These are phyloP conservation scores for Thoreauomyces humboldtii DNA, from an alignment of 192 early-diverging fungal genomes.

Conservation along the genomic window DNA sequence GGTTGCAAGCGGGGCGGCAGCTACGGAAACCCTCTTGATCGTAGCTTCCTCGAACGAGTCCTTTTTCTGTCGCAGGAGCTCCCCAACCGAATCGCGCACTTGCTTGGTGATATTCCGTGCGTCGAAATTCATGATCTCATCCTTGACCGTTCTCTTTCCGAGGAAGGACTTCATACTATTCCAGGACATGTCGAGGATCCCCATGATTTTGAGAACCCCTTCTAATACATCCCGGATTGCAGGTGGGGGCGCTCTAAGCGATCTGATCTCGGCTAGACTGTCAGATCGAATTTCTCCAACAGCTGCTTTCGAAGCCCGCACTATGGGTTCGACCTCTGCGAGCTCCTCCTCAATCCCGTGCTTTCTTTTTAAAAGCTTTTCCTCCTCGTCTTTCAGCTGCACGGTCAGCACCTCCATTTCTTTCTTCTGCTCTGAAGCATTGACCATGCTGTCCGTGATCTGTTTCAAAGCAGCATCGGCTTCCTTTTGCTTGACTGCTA, in stretches of 20 bases:
- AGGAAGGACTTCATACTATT: conserved; percentile 68
- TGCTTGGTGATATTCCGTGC: conserved; percentile 47
- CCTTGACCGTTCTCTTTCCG: conserved; percentile 60
- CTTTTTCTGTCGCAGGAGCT: conserved; percentile 49
- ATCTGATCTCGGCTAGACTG: conserved; percentile 57
- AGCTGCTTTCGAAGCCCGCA: conserved; percentile 48
- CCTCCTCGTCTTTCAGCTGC: conserved; percentile 54
- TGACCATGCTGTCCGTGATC: conserved; percentile 63
- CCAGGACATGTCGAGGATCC: conserved; percentile 65
- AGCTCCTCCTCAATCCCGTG: conserved; percentile 55
- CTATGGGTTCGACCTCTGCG: conserved; percentile 55
- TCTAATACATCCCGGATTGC: conserved; percentile 64
- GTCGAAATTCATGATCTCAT: conserved; percentile 66
- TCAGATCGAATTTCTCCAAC: conserved; percentile 62
- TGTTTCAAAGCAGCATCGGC: conserved; percentile 58
- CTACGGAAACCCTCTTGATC: conserved; percentile 52
- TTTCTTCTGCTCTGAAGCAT: conserved; percentile 58
- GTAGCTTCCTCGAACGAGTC: conserved; percentile 60
- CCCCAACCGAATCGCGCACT: conserved; percentile 49
- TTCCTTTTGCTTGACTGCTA: conserved; percentile 54
- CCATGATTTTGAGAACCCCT: conserved; percentile 59
- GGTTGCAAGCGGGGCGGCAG: conserved; percentile 57
- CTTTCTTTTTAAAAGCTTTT: conserved; percentile 44
- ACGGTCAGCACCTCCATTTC: conserved; percentile 55
- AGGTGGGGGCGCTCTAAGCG: conserved; percentile 59